These are phyloP conservation scores for Clonostachys rhizophaga DNA, from an alignment of 2,329 filamentous ascomycete genomes.

Conservation along the genomic window DNA sequence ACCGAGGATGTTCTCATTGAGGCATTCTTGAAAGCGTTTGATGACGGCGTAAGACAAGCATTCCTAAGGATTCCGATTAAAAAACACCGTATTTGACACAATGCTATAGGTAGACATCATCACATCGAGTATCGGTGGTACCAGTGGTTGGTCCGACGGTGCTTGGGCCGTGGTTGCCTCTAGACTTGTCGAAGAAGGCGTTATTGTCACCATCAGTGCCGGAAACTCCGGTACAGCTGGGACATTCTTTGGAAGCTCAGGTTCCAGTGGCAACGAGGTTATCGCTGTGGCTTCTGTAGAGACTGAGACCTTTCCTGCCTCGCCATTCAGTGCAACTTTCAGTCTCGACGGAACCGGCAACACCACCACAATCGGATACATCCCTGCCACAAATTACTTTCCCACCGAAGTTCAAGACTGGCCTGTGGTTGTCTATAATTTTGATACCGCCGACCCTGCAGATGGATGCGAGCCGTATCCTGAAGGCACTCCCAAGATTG, in stretches of 20 bases:
- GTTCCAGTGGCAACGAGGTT: slow-evolving; percentile 22
- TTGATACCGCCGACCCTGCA: slow-evolving; percentile 13
- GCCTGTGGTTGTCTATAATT: slow-evolving; percentile 15
- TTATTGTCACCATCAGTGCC: slow-evolving; percentile 44
- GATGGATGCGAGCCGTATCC: slow-evolving; percentile 19
- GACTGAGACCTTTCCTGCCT: slow-evolving; percentile 19
- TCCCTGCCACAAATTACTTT: slow-evolving; percentile 24
- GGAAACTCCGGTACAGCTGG: slow-evolving; percentile 45
- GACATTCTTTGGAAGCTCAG: slow-evolving; percentile 34
- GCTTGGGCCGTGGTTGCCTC: slow-evolving; percentile 34
- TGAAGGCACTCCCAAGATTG: slow-evolving; percentile 9
- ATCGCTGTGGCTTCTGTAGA: slow-evolving; percentile 31
- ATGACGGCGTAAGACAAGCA: slow-evolving; percentile 15
- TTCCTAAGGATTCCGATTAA: neutral
- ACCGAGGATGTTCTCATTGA: slow-evolving; percentile 22
- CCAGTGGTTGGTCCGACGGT: slow-evolving; percentile 31
- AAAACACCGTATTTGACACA: neutral
- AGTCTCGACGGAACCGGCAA: slow-evolving; percentile 9
- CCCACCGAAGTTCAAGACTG: slow-evolving; percentile 26
- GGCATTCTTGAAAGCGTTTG: slow-evolving; percentile 25
- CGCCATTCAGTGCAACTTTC: slow-evolving; percentile 21
- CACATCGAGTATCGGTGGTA: slow-evolving; percentile 29
- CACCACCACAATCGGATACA: slow-evolving; percentile 18
- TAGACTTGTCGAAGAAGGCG: slow-evolving; percentile 33
- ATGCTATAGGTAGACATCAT: slow-evolving; percentile 33